Evolutionary conservation across 164 flowering plant genomes (phyloP).

Genomic region (Paratinospora sagittata): DNA sequence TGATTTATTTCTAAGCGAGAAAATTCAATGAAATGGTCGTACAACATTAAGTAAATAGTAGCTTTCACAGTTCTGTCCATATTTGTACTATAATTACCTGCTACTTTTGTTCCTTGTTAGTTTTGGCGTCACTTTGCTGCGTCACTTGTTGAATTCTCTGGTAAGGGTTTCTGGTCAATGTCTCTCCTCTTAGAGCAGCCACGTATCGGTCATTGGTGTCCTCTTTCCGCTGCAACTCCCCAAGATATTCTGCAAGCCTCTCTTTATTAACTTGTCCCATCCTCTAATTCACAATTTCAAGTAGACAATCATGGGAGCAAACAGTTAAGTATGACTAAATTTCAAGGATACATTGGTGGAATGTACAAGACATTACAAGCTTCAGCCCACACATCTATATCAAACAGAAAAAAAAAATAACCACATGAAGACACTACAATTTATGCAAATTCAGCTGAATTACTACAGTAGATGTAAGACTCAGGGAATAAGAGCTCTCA

Average conservation of each 20-base stretch:
- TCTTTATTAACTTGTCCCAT: conserved; percentile 84
- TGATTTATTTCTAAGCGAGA: not conserved
- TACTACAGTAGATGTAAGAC: not conserved
- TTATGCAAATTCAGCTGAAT: not conserved
- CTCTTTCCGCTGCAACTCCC: conserved; percentile 80
- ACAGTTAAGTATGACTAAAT: not conserved
- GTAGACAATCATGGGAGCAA: not conserved
- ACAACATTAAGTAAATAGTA: not conserved
- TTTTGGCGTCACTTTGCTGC: conserved; percentile 24
- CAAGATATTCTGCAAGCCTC: conserved; percentile 79
- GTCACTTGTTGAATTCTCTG: conserved; percentile 79
- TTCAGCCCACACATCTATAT: not conserved
- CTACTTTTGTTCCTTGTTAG: conserved; percentile 17
- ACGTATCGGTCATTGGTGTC: conserved; percentile 89
- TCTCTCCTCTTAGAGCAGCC: conserved; percentile 88
- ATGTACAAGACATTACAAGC: not conserved
- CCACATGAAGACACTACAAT: not conserved
- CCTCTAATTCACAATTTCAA: conserved; percentile 38
- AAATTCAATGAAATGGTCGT: not conserved
- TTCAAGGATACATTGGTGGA: not conserved
- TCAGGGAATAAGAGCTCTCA: not conserved
- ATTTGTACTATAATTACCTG: not conserved
- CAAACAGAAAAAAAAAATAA: not conserved
- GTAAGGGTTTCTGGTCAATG: conserved; percentile 81
- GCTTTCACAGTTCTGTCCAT: not conserved